Evolutionary conservation across 768 basidiomycete genomes (phyloP).

Genomic region (Suillus lakei): DNA sequence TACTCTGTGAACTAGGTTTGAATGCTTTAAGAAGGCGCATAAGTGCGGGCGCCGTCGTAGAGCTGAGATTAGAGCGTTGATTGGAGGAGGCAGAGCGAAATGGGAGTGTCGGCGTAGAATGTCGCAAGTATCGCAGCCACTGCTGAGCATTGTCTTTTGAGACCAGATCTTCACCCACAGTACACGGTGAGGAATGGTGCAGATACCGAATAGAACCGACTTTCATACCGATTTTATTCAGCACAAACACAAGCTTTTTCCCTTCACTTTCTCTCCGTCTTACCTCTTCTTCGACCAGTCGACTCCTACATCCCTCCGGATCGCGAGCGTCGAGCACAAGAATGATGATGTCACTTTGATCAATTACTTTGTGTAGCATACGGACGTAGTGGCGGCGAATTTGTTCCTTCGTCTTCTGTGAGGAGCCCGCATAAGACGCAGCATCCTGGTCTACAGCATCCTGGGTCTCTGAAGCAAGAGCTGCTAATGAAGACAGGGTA

Average conservation of each 20-base stretch:
- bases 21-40: conserved; percentile 85
- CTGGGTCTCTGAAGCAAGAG: conserved; percentile 42
- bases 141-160: conserved; percentile 85
- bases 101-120: conserved; percentile 90
- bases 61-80: conserved; percentile 81
- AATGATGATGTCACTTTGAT: conserved; percentile 89
- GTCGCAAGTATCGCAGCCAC: conserved; percentile 92
- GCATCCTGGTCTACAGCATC: conserved; percentile 24
- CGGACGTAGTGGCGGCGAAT: conserved; percentile 76
- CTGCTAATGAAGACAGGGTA: conserved; percentile 64
- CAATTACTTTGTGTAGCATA: conserved; percentile 88
- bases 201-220: conserved; percentile 26
- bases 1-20: conserved; percentile 69
- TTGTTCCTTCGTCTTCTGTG: conserved; percentile 71
- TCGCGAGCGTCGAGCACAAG: conserved; percentile 93
- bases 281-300: conserved; percentile 94
- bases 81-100: conserved; percentile 83
- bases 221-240: conserved; percentile 91
- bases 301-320: conserved; percentile 91
- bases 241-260: conserved; percentile 89
- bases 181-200: neutral
- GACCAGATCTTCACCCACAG: conserved; percentile 70
- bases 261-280: conserved; percentile 82
- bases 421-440: conserved; percentile 34
- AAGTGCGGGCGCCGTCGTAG: conserved; percentile 74